phyloP scores from a whole-genome alignment of 2,329 filamentous ascomycete genomes.

The Fusarium hainanense region DNA sequence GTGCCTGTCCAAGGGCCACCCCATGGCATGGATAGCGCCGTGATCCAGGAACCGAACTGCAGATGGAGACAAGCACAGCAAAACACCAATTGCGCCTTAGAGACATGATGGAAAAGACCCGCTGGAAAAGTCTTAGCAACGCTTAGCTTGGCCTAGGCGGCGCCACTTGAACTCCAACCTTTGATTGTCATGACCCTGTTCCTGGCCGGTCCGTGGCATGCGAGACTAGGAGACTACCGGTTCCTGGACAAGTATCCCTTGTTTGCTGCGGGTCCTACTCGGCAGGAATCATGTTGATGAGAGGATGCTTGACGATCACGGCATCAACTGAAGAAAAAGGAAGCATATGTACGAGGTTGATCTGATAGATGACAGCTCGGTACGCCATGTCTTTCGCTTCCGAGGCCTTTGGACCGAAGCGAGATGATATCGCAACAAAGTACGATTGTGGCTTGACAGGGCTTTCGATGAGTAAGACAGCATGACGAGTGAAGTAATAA shows the following conservation, averaged over 20 bases:
- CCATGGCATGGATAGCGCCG: slow-evolving; percentile 44
- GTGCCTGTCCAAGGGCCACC: slow-evolving; percentile 36
- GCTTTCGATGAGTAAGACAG: slow-evolving; percentile 9
- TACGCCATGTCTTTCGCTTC: slow-evolving; percentile 17
- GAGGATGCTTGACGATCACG: slow-evolving; percentile 11
- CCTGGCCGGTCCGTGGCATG: slow-evolving; percentile 30
- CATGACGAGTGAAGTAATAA: neutral
- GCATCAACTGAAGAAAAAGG: slow-evolving; percentile 14
- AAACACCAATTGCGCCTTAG: slow-evolving; percentile 14
- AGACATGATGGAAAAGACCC: slow-evolving; percentile 18
- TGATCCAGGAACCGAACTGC: slow-evolving; percentile 44
- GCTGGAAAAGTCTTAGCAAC: slow-evolving; percentile 36
- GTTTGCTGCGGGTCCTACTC: slow-evolving; percentile 23
- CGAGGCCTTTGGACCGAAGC: slow-evolving; percentile 10
- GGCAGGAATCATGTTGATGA: slow-evolving; percentile 20
- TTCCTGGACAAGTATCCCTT: slow-evolving; percentile 2
- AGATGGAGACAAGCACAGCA: slow-evolving; percentile 32
- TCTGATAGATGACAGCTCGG: slow-evolving; percentile 5
- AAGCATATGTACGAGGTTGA: slow-evolving; percentile 13
- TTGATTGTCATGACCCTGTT: slow-evolving; percentile 44
- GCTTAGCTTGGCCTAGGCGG: slow-evolving; percentile 40
- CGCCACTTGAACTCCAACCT: slow-evolving; percentile 43
- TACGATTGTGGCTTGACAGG: slow-evolving; percentile 30
- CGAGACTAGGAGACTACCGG: slow-evolving; percentile 16
- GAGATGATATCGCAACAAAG: slow-evolving; percentile 15